Evolutionary conservation across 176 grass and related monocot species (phyloP), one percentile per base, ranked within the genome.

Genomic region (Triticum aestivum): DNA sequence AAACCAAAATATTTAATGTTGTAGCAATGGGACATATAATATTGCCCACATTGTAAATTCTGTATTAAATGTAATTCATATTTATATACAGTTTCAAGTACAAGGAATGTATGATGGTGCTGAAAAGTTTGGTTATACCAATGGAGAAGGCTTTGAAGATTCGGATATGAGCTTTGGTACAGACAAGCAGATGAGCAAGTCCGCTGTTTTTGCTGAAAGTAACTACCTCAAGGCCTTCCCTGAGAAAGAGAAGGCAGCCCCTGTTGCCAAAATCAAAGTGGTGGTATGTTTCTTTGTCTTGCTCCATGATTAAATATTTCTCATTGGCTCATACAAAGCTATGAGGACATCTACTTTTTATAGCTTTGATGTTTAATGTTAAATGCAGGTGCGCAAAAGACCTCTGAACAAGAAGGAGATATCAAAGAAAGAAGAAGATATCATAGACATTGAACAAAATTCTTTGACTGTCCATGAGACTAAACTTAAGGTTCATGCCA

Each of bases 221-320:
- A 90, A 84, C 67, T 93, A 78, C 42, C 79, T 93, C 24, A 92
- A 89, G 64, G 69, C 32, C 35, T 93, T 95, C 45, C 24, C 87
- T 23, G 95, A 98, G 64, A 99, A 99, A 74, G 97, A 94, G 56
- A 99, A 91, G 81, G 63, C 84, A 74, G 82, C 90, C 61, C 88
- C 92, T 62, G 97, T 90, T 87, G 97, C 94, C 3, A 99, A 99
- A 87, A 99, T 99, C 85, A 99, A 99, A 99, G 97, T 99, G 54
- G 97, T 99, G 97, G 97, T 99, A 94, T 73, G 97, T 73, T 88
- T 45, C 66, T 83, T 77, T 3, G 27, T 61, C 70, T 77, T 79
- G 17, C 18, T 61, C 39, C 34, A 42, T 86, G 35, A 24, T 81
- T 72, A 7, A 17, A 65, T 84, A 47, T 75, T 61, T 69, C 42